Evolutionary conservation across 2,329 filamentous ascomycete genomes (phyloP).

Genomic region (Dactylellina leptospora): DNA sequence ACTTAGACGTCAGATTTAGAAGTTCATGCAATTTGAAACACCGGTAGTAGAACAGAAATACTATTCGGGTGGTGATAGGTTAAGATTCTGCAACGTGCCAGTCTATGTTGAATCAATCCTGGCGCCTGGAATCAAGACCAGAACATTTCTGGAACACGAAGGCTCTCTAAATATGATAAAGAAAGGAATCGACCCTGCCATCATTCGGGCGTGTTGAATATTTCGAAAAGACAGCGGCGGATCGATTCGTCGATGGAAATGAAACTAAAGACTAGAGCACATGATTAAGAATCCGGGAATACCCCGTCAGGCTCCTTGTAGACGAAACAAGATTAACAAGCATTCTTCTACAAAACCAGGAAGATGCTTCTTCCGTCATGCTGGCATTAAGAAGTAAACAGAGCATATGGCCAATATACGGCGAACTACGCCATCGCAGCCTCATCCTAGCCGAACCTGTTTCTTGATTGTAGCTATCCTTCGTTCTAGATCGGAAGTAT

Average conservation of each 20-base stretch:
- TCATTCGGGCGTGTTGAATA: slow-evolving; percentile 19
- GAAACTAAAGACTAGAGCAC: slow-evolving; percentile 10
- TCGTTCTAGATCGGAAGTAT: slow-evolving; percentile 31
- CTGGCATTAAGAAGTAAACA: neutral
- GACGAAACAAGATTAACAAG: neutral
- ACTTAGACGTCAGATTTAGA: slow-evolving; percentile 1
- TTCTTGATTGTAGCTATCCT: slow-evolving; percentile 30
- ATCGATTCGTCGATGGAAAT: slow-evolving; percentile 6
- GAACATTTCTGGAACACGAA: neutral
- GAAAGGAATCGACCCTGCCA: neutral
- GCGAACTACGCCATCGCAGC: neutral
- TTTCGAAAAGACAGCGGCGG: slow-evolving; percentile 18
- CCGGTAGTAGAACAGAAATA: neutral
- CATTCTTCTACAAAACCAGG: neutral
- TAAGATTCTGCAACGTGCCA: neutral
- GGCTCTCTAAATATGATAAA: no score
- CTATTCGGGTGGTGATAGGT: neutral
- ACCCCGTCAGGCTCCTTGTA: slow-evolving; percentile 23
- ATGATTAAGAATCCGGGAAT: slow-evolving; percentile 21
- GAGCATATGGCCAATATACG: neutral
- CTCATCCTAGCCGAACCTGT: slow-evolving; percentile 5
- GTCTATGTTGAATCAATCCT: slow-evolving; percentile 20
- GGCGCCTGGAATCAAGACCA: neutral
- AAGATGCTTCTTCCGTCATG: neutral
- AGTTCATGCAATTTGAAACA: slow-evolving; percentile 10